Conservation (phyloP, 2,329 filamentous ascomycete genomes). For the Fonsecaea erecta region DNA sequence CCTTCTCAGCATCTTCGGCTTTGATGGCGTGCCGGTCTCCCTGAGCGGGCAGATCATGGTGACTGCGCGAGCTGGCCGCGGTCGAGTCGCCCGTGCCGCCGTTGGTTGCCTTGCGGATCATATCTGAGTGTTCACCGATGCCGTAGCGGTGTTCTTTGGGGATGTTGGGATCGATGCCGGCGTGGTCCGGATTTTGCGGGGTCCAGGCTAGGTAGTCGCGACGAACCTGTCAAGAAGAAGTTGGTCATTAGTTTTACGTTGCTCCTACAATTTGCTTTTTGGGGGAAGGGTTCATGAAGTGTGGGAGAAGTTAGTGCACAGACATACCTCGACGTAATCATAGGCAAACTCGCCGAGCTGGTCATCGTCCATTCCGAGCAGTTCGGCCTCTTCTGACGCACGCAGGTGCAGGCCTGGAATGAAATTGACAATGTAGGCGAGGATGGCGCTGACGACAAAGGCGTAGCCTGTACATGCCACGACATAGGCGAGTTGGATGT, state of each 20-base stretch:
- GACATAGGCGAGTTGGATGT: constrained; percentile 72
- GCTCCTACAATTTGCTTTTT: too few species aligned
- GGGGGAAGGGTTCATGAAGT: background rate
- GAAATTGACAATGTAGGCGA: constrained; percentile 72
- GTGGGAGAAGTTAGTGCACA: background rate
- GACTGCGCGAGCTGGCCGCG: constrained; percentile 16
- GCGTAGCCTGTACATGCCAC: constrained; percentile 68
- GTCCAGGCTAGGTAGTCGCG: constrained; percentile 58
- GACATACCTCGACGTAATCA: constrained; percentile 52
- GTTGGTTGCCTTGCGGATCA: constrained; percentile 54
- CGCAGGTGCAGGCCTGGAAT: constrained; percentile 72
- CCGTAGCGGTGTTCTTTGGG: constrained; percentile 65
- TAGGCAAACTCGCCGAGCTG: constrained; percentile 59
- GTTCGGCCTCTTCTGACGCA: constrained; percentile 68
- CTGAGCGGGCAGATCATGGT: constrained; percentile 23
- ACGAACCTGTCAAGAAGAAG: constrained; percentile 42
- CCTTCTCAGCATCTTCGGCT: constrained; percentile 32
- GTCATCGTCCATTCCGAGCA: constrained; percentile 65
- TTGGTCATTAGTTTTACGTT: too few species aligned
- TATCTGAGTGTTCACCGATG: constrained; percentile 64
- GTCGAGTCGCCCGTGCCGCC: background rate
- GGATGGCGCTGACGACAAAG: constrained; percentile 69
- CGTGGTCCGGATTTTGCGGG: constrained; percentile 49
- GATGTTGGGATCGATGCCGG: constrained; percentile 53
- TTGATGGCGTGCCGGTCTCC: constrained; percentile 37